A percentile compares a stretch with the other conserved stretches of the same genome.
These are phyloP conservation scores for Metahyphopichia silvanorum DNA, from an alignment of 805 yeast genomes.

Conservation along the genomic window DNA sequence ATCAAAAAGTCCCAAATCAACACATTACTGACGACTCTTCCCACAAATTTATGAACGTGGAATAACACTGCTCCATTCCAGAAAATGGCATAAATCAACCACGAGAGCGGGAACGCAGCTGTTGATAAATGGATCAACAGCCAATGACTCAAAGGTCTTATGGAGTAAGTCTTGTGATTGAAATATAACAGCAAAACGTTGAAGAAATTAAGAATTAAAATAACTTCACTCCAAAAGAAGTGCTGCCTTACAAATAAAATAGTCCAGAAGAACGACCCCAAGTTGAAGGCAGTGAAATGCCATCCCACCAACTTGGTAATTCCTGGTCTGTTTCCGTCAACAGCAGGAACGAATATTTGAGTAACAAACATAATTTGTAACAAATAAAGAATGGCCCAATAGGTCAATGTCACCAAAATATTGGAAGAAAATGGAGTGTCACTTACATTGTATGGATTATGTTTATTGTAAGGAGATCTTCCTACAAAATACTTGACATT, in stretches of 20 bases:
- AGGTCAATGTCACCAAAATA: conserved; percentile 45
- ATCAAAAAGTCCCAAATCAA: conserved; percentile 75
- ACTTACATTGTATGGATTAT: conserved; percentile 49
- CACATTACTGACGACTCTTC: conserved; percentile 68
- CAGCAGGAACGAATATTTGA: conserved; percentile 40
- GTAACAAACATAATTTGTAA: conserved; percentile 51
- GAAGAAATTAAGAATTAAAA: conserved; percentile 56
- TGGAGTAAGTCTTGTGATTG: conserved; percentile 55
- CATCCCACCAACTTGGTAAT: conserved; percentile 45
- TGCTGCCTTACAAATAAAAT: conserved; percentile 56
- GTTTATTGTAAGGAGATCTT: conserved; percentile 43
- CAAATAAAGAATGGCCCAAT: conserved; percentile 55
- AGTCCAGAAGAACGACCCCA: conserved; percentile 61
- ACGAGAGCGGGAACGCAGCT: conserved; percentile 68
- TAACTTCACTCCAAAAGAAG: conserved; percentile 56
- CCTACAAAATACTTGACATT: conserved; percentile 57
- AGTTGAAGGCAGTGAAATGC: conserved; percentile 63
- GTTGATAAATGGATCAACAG: conserved; percentile 61
- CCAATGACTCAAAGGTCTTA: conserved; percentile 52
- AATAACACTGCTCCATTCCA: conserved; percentile 84
- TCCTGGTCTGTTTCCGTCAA: conserved; percentile 13
- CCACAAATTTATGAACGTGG: conserved; percentile 56
- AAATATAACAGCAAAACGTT: conserved; percentile 56
- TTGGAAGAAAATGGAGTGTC: conserved; percentile 72
- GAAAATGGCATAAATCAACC: conserved; percentile 71